Conservation (phyloP, 2,329 filamentous ascomycete genomes). For the Colletotrichum tanaceti region DNA sequence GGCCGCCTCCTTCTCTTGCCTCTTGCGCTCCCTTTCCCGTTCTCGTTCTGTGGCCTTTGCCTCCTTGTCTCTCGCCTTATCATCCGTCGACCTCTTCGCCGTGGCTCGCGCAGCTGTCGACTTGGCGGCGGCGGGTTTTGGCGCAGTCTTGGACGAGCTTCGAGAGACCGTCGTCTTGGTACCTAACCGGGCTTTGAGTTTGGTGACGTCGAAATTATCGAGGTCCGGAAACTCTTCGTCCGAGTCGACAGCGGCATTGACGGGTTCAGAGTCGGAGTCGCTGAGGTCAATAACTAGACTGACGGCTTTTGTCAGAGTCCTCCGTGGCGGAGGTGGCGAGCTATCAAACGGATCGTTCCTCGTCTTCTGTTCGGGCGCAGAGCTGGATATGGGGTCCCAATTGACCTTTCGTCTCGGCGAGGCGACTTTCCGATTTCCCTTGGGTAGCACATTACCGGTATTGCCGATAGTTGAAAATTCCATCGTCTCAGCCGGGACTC, state of each 20-base stretch:
- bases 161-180: conserved; percentile 39
- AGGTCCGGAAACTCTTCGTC: conserved; percentile 65
- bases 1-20: conserved; percentile 66
- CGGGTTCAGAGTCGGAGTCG: conserved; percentile 44
- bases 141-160: conserved; percentile 2
- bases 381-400: conserved; percentile 67
- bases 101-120: conserved; percentile 26
- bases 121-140: conserved; percentile 34
- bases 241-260: conserved; percentile 42
- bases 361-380: conserved; percentile 55
- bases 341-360: conserved; percentile 34
- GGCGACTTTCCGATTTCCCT: conserved; percentile 36
- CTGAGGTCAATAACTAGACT: conserved; percentile 52
- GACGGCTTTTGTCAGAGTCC: neutral
- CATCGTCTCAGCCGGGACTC: neutral
- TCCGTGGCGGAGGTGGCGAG: conserved; percentile 26
- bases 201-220: conserved; percentile 53
- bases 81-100: conserved; percentile 50
- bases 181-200: conserved; percentile 39
- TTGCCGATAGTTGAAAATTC: neutral
- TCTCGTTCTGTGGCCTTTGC: conserved; percentile 63
- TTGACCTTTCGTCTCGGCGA: conserved; percentile 45
- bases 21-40: conserved; percentile 66
- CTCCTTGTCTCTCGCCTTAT: conserved; percentile 55
- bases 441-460: neutral